These are phyloP conservation scores for Neoboletus brunneissimus DNA, from an alignment of 768 basidiomycete species.

Conservation along the genomic window DNA sequence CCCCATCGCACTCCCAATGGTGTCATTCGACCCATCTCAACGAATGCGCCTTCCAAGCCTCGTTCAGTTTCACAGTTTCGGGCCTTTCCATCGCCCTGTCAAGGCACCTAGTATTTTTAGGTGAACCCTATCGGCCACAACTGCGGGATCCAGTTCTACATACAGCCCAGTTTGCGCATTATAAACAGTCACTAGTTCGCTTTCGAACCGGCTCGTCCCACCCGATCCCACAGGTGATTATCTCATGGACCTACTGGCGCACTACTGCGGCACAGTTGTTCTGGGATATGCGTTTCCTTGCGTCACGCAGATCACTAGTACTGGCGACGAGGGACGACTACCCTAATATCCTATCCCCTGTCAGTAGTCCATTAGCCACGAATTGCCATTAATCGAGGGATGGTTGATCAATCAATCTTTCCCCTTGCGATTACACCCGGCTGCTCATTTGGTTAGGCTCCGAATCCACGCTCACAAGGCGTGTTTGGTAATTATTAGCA, in stretches of 20 bases:
- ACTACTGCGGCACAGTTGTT: neutral
- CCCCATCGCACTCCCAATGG: neutral
- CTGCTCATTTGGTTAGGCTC: constrained; percentile 1
- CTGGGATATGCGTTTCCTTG: neutral
- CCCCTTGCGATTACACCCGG: neutral
- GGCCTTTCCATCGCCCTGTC: neutral
- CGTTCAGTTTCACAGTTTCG: neutral
- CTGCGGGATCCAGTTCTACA: neutral
- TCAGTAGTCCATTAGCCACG: neutral
- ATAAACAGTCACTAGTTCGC: neutral
- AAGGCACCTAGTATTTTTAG: neutral
- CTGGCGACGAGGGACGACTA: neutral
- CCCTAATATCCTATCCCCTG: neutral
- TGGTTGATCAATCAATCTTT: constrained; percentile 3
- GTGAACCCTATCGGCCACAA: neutral
- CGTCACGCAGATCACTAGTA: neutral
- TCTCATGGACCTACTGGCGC: neutral
- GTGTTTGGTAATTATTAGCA: constrained; percentile 8
- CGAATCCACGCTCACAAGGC: constrained; percentile 14
- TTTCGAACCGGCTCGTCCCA: neutral
- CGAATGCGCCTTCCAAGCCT: too few species aligned
- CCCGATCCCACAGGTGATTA: neutral
- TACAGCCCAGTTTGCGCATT: neutral
- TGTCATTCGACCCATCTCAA: neutral
- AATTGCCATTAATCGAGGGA: constrained; percentile 1